Base-by-base conservation (phyloP, 306 rosid species). In the barrel medic (Medicago truncatula) region DNA sequence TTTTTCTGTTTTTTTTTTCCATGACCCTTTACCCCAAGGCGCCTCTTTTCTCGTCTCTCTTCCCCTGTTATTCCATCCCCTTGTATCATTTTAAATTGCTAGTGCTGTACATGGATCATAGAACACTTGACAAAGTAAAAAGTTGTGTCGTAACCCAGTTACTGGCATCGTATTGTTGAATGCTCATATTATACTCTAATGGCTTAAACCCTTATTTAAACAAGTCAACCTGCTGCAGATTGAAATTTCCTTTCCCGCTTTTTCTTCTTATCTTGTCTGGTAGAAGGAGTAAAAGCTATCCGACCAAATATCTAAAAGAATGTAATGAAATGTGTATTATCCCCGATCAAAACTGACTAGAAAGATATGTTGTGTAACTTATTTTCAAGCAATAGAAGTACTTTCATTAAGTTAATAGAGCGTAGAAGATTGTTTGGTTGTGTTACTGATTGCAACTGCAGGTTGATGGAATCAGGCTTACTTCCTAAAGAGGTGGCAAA, bases 381-480 rank as follows among this genome's bases (percentile, higher is more conserved):
- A 34, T 28, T 57, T 59, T 18, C 66, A 11, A 54, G 65, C 70
- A 76, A 64, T 17, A 47, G 49, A 65, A 21, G 49, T 34, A 25
- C 78, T 44, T 57, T 21, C 40, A 49, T n/a, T 13, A 21, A 49
- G 53, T 76, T 57, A 34, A 38, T 25, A 52, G 44, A 20, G 70
- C 6, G 5, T 21, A 43, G 20, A 36, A 14, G 34, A 53, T 47
- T 2, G 67, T 31, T 54, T 43, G 56, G 18, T 57, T 61, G 34
- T 6, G 28, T 69, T 43, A 40, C 52, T 74, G 69, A 68, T 25
- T 84, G n/a, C 71, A 25, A 73, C 65, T 83, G 64, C 90, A 94
- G 96, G 97, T 80, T 92, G 92, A 91, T 94, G 98, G 98, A 94
- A 52, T 86, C 89, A 3, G 98, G 96, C 50, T 89, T 94, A 84